Conservation (phyloP, 805 yeast genomes). For the Metschnikowia dekortorum region DNA sequence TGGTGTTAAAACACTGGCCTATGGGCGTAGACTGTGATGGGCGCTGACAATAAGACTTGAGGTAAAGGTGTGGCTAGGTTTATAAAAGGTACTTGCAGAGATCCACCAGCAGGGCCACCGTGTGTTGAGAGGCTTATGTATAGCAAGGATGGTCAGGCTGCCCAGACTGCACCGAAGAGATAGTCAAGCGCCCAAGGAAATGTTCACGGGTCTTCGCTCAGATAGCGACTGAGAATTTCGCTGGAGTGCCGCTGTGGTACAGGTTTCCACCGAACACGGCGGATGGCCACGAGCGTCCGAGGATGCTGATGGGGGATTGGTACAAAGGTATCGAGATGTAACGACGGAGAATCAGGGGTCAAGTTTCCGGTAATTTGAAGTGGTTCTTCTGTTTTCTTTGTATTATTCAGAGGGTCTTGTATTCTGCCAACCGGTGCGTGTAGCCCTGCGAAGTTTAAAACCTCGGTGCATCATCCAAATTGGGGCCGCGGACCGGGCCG, state of each 20-base stretch:
- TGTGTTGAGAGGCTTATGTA: not conserved
- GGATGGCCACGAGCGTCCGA: not conserved
- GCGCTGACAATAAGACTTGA: not conserved
- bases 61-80: not conserved
- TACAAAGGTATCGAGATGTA: too few relatives aligned
- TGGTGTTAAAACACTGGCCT: not conserved
- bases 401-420: not conserved
- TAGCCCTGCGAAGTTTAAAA: not conserved
- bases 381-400: not conserved
- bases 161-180: not conserved
- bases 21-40: not conserved
- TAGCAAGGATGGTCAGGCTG: not conserved
- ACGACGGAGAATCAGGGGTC: too few relatives aligned
- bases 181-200: not conserved
- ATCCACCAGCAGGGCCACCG: not conserved
- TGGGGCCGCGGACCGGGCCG: not conserved
- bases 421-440: not conserved
- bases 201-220: not conserved
- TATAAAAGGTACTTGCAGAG: not conserved
- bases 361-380: not conserved
- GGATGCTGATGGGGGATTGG: not conserved
- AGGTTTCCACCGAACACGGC: not conserved
- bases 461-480: not conserved
- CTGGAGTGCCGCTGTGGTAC: not conserved
- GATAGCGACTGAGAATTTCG: conserved; percentile 4